Conservation (phyloP, 2,329 filamentous ascomycete species). For the Sarocladiaceae sp. region DNA sequence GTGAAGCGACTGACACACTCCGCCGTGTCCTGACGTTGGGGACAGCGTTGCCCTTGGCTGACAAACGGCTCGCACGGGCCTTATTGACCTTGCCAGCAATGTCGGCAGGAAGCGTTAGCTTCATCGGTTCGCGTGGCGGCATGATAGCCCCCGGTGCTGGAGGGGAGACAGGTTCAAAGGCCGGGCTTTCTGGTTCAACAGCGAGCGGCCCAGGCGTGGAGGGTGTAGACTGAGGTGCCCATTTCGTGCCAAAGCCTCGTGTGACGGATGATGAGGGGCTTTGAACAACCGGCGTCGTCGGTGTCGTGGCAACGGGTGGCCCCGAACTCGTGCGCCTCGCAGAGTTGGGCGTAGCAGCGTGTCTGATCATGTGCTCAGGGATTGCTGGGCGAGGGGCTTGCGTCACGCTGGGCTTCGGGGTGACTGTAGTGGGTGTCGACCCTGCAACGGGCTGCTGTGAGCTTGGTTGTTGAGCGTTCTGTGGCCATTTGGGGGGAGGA, state of each 20-base stretch:
- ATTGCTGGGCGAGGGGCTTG: conserved; percentile 31
- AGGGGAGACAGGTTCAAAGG: conserved; percentile 54
- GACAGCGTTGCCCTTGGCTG: conserved; percentile 13
- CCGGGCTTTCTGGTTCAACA: conserved; percentile 42
- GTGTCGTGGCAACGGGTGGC: conserved; percentile 16
- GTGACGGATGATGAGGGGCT: conserved; percentile 22
- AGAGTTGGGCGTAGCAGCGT: conserved; percentile 23
- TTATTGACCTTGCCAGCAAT: conserved; percentile 12
- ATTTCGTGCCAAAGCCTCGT: conserved; percentile 47
- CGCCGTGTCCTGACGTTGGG: conserved; percentile 22
- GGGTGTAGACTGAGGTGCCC: conserved; percentile 50
- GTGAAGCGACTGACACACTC: conserved; percentile 40
- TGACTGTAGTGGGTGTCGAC: conserved; percentile 18
- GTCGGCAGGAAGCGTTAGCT: conserved; percentile 10
- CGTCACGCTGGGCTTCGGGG: conserved; percentile 14
- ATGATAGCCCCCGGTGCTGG: conserved; percentile 33
- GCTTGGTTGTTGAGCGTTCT: conserved; percentile 1
- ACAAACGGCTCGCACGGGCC: neutral
- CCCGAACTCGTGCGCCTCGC: conserved; percentile 24
- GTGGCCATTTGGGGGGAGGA: conserved; percentile 29
- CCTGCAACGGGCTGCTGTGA: conserved; percentile 15
- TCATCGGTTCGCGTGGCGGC: conserved; percentile 16
- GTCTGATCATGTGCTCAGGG: conserved; percentile 35
- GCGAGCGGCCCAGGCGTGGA: conserved; percentile 44
- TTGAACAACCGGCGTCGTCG: conserved; percentile 27